These are phyloP conservation scores for Komagataella kurtzmanii DNA, from an alignment of 805 yeast species.

Conservation along the genomic window DNA sequence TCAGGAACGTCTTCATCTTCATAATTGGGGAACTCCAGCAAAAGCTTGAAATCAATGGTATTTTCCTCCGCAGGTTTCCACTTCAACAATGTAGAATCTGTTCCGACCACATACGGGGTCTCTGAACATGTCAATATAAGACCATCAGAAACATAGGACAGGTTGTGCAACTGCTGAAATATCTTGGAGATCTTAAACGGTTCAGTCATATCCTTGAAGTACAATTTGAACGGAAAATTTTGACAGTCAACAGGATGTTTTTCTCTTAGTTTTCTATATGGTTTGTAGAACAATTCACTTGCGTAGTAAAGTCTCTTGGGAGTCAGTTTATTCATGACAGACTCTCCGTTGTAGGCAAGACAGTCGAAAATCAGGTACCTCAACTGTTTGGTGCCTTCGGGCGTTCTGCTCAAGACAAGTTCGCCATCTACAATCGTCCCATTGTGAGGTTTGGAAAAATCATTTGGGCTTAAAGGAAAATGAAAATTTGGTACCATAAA, in stretches of 20 bases:
- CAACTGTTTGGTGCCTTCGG: constrained; percentile 47
- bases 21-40: constrained; percentile 41
- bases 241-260: constrained; percentile 61
- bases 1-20: constrained; percentile 54
- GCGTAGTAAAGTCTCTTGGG: constrained; percentile 82
- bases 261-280: constrained; percentile 60
- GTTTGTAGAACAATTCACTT: constrained; percentile 67
- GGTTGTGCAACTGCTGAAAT: constrained; percentile 50
- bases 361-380: constrained; percentile 88
- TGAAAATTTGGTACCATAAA: constrained; percentile 72
- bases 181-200: constrained; percentile 70
- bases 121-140: constrained; percentile 85
- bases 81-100: constrained; percentile 74
- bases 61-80: constrained; percentile 98
- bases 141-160: constrained; percentile 90
- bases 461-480: constrained; percentile 46
- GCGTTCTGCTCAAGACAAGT: constrained; percentile 57
- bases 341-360: constrained; percentile 65
- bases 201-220: constrained; percentile 79
- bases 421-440: constrained; percentile 94
- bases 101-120: constrained; percentile 78
- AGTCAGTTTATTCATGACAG: constrained; percentile 55
- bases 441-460: constrained; percentile 52
- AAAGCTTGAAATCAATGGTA: constrained; percentile 76
- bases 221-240: constrained; percentile 73